A percentile compares a stretch with the other conserved stretches of the same genome.
Evolutionary conservation across 441 rosid genomes (phyloP).

Genomic region (Adansonia madagascariensis): DNA sequence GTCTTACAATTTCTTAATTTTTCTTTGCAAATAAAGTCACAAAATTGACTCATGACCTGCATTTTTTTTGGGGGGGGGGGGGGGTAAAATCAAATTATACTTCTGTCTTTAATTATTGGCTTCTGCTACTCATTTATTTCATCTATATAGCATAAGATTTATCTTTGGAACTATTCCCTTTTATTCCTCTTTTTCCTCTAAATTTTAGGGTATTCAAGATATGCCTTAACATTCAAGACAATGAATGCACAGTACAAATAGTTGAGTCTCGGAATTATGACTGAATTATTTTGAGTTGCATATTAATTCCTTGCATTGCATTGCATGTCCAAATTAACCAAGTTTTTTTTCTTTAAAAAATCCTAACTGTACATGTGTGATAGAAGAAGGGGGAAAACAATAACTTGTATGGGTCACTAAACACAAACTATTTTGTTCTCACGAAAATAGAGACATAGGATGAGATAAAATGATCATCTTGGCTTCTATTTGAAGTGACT

Average conservation of each 20-base stretch:
- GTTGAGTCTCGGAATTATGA: not conserved
- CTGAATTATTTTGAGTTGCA: slow-evolving; percentile 4
- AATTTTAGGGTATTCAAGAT: not conserved
- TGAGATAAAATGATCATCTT: not conserved
- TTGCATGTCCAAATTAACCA: not conserved
- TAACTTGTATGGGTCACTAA: not conserved
- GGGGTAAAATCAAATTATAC: not conserved
- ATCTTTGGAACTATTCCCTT: not conserved
- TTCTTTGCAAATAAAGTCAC: not conserved
- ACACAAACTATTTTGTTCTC: not conserved
- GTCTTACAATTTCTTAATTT: not conserved
- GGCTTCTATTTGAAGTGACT: not conserved
- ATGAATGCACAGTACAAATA: not conserved
- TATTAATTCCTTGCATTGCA: not conserved
- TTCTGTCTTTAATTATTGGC: not conserved
- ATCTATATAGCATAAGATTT: not conserved
- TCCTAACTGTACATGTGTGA: not conserved
- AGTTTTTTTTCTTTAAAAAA: not conserved
- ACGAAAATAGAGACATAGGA: not conserved
- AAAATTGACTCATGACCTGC: slow-evolving; percentile 1
- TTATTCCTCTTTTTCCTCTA: not conserved
- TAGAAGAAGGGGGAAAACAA: not conserved
- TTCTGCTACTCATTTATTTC: not conserved
- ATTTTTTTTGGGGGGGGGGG: not conserved
- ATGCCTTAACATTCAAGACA: not conserved